Percentiles rank a stretch among this genome's conserved stretches.
These are phyloP conservation scores for Phalaenopsis hybrid DNA, from an alignment of 116 monocot species.

Conservation along the genomic window DNA sequence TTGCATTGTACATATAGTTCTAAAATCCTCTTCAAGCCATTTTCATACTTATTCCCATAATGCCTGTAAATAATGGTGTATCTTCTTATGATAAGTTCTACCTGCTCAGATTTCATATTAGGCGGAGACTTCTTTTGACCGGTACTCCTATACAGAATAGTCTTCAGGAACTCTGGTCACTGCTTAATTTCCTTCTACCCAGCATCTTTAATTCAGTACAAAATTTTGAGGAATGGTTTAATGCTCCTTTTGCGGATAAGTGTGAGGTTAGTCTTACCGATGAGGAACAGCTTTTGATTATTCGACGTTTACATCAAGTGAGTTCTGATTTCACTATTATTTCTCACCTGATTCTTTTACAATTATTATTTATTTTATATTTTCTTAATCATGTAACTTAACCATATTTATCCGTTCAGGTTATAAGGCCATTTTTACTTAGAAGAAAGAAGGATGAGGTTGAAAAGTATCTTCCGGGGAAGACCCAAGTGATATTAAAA, in stretches of 20 bases:
- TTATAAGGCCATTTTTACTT: conserved; percentile 87
- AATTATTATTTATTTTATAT: neutral
- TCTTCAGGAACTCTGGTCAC: conserved; percentile 84
- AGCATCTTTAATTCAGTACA: conserved; percentile 95
- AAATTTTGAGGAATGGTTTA: conserved; percentile 99
- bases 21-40: neutral
- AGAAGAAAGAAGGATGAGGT: conserved; percentile 98
- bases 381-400: neutral
- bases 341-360: neutral
- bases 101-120: conserved; percentile 52
- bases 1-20: neutral
- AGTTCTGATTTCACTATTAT: conserved; percentile 13
- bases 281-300: conserved; percentile 92
- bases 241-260: conserved; percentile 92
- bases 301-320: conserved; percentile 94
- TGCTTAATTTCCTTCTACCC: conserved; percentile 99
- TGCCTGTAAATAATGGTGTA: neutral
- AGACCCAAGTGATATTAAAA: conserved; percentile 95
- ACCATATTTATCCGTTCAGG: conserved; percentile 28
- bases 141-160: conserved; percentile 97
- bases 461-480: conserved; percentile 91
- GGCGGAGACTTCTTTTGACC: conserved; percentile 87
- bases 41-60: neutral
- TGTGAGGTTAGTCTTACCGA: conserved; percentile 87
- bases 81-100: conserved; percentile 3